phyloP scores from a whole-genome alignment of 129 eudicot genomes.

The Centaurea solstitialis region DNA sequence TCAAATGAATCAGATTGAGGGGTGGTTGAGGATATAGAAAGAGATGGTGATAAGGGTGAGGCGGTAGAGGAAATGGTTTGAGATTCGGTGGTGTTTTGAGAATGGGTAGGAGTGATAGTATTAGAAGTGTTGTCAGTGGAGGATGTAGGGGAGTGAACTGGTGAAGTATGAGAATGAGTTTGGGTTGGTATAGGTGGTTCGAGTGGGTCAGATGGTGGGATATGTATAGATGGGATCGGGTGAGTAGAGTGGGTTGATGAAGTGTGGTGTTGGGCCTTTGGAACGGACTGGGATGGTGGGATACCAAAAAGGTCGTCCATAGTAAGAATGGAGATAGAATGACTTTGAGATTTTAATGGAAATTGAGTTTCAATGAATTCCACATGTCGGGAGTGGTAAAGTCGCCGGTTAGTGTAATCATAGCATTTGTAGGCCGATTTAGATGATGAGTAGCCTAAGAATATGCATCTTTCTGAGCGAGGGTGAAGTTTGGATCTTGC shows the following conservation, averaged over 20 bases:
- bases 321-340: background rate
- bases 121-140: background rate
- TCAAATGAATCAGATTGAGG: too few species aligned
- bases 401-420: slow-evolving; percentile 1
- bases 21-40: too few species aligned
- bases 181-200: slow-evolving; percentile 3
- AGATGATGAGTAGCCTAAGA: slow-evolving; percentile 25
- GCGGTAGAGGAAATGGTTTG: background rate
- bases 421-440: slow-evolving; percentile 29
- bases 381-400: slow-evolving; percentile 35
- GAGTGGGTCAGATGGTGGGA: background rate
- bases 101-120: background rate
- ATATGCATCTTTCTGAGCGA: slow-evolving; percentile 9
- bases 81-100: background rate
- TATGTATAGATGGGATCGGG: background rate
- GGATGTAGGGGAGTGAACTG: background rate
- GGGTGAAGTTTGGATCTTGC: slow-evolving; percentile 12
- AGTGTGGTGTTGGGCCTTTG: background rate
- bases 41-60: background rate
- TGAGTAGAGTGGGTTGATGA: background rate
- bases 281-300: background rate
- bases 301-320: background rate
- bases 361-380: slow-evolving; percentile 27
- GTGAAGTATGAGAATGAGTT: background rate
- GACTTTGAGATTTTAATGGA: background rate